Base-by-base conservation (phyloP, 208 protist species). In the Leishmania guyanensis region DNA sequence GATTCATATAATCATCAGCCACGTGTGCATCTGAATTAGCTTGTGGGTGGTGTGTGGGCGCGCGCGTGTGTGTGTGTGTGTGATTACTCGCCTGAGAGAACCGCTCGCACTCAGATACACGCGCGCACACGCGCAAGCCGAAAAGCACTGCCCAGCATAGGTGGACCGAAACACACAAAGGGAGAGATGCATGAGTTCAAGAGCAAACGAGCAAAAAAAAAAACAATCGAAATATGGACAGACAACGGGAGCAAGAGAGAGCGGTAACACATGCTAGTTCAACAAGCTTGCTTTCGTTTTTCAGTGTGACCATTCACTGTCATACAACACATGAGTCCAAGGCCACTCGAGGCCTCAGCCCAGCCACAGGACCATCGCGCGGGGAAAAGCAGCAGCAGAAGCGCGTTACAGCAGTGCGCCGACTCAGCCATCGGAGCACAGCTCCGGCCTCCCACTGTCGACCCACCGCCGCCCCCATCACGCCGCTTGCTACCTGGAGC, bases 161-260 rank as follows among this genome's bases (percentile, higher is more conserved):
- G 54, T 68, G 51, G 71, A 16, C 29, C n/a, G 3, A 70, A 66
- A 78, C 43, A 64, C 10, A 54, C 26, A 83, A 76, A 74, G 3
- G 10, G 22, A 36, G 20, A 36, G 20, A n/a, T n/a, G 26, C 14
- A n/a, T 2, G 58, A 20, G 22, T 20, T 20, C 53, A 82, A 48
- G 51, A 85, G 39, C 2, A 29, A 33, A 73, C 5, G 54, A 46
- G 17, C 60, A 17, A n/a, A 9, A 50, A 66, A 6, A 58, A 14
- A 72, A 29, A 29, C 29, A 29, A 26, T 4, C 3, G n/a, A 78
- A 60, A 78, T 16, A 46, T 46, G 43, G 43, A 46, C 43, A 46
- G 43, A 46, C 43, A 46, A 46, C 43, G 43, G 43, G 70, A 75
- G n/a, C 36, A 29, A 53, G 33, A 68, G 56, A 78, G 66, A 29